A percentile compares a stretch with the other conserved stretches of the same genome.
These are phyloP conservation scores for Phoma herbarum DNA, from an alignment of 2,329 filamentous ascomycete species.

Conservation along the genomic window DNA sequence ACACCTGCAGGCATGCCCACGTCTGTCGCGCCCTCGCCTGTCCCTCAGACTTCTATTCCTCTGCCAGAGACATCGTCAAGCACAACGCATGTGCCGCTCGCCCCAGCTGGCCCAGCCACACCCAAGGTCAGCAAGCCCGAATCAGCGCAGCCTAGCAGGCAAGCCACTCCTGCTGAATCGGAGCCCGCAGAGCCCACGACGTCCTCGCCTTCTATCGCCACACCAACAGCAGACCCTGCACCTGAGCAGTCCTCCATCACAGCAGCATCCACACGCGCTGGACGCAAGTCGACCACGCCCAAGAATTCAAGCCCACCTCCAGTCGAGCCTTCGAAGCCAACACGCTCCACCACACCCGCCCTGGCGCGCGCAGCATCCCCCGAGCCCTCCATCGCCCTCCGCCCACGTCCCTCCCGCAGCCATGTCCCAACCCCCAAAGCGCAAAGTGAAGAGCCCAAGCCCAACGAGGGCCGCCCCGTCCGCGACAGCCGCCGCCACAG, in stretches of 20 bases:
- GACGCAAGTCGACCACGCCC: constrained; percentile 44
- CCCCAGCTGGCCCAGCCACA: constrained; percentile 54
- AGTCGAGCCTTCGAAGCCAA: constrained; percentile 27
- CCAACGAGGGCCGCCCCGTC: constrained; percentile 47
- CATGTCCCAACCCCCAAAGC: constrained; percentile 54
- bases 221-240: constrained; percentile 8
- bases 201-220: constrained; percentile 16
- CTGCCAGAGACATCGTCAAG: constrained; percentile 24
- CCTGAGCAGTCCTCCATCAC: constrained; percentile 31
- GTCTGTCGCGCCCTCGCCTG: constrained; percentile 28
- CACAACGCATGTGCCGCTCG: constrained; percentile 54
- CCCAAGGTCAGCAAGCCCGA: constrained; percentile 31
- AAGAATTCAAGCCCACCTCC: constrained; percentile 38
- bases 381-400: constrained; percentile 29
- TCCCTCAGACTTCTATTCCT: constrained; percentile 22
- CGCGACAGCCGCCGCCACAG: constrained; percentile 56
- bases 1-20: constrained; percentile 20
- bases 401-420: constrained; percentile 52
- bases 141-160: constrained; percentile 21
- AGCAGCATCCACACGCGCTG: constrained; percentile 48
- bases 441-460: constrained; percentile 58
- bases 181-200: constrained; percentile 28
- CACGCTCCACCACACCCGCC: too few species aligned
- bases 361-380: constrained; percentile 26
- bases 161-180: constrained; percentile 29